These are phyloP conservation scores for Hyaloscypha finlandica DNA, from an alignment of 495 filamentous ascomycete genomes.

Conservation along the genomic window DNA sequence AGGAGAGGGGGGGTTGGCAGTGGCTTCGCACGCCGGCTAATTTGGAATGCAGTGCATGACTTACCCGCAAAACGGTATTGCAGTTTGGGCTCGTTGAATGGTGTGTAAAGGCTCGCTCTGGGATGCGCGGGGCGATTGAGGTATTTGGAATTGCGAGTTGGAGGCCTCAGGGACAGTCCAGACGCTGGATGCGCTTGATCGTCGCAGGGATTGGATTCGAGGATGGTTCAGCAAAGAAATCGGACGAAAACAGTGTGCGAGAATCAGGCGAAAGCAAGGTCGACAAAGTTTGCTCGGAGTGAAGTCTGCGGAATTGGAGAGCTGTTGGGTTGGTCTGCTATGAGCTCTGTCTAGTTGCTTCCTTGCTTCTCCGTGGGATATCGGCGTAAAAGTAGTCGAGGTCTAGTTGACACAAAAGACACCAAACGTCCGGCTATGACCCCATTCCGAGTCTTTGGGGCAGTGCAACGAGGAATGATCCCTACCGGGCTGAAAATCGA, in stretches of 20 bases:
- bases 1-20: not conserved
- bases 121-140: not conserved
- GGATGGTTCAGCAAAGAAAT: not conserved
- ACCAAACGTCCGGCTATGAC: not conserved
- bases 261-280: not conserved
- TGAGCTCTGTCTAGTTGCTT: not conserved
- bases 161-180: not conserved
- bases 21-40: conserved; percentile 11
- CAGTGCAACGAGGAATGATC: not conserved
- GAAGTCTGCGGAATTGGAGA: conserved; percentile 15
- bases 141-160: conserved; percentile 19
- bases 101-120: conserved; percentile 5
- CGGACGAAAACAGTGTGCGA: not conserved
- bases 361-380: not conserved
- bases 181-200: conserved; percentile 4
- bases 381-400: not conserved
- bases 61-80: conserved; percentile 12
- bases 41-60: conserved; percentile 25
- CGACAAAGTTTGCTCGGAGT: not conserved
- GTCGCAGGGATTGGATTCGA: conserved; percentile 4
- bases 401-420: not conserved
- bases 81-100: not conserved
- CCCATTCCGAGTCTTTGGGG: not conserved
- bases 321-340: not conserved
- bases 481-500: conserved; percentile 2